Evolutionary conservation across 208 protist genomes (phyloP).

Genomic region (Trypanosoma theileri): DNA sequence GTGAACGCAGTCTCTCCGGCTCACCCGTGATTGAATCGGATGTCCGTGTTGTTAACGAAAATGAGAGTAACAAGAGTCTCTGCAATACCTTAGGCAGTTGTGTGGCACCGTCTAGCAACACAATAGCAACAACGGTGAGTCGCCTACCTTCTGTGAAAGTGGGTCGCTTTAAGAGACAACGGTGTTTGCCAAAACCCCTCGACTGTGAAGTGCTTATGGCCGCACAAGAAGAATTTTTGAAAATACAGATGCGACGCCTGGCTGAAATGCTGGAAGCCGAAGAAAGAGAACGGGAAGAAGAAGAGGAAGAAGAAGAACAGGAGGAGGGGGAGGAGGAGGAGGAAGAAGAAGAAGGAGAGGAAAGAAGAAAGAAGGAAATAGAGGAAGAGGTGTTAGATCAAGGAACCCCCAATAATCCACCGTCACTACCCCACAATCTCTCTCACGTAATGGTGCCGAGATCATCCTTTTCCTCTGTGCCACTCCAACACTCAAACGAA

Average conservation of each 20-base stretch:
- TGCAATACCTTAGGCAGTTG: no score
- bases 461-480: no score
- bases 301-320: not conserved
- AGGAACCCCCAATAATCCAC: not conserved
- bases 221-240: not conserved
- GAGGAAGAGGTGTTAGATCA: not conserved
- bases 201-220: not conserved
- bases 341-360: constrained; percentile 19
- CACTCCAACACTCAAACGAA: no score
- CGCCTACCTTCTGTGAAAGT: no score
- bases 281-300: not conserved
- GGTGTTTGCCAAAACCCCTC: not conserved
- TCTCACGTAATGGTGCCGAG: no score
- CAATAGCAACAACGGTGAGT: no score
- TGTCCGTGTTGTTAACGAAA: not conserved
- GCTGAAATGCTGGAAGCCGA: not conserved
- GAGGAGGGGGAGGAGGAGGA: not conserved
- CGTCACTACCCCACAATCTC: not conserved
- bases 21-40: no score
- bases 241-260: not conserved
- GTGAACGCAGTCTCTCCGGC: no score
- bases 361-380: constrained; percentile 22
- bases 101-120: no score
- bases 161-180: no score
- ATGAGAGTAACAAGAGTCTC: not conserved